Base-by-base conservation (phyloP, 495 filamentous ascomycete genomes). In the Xylaria venustula region DNA sequence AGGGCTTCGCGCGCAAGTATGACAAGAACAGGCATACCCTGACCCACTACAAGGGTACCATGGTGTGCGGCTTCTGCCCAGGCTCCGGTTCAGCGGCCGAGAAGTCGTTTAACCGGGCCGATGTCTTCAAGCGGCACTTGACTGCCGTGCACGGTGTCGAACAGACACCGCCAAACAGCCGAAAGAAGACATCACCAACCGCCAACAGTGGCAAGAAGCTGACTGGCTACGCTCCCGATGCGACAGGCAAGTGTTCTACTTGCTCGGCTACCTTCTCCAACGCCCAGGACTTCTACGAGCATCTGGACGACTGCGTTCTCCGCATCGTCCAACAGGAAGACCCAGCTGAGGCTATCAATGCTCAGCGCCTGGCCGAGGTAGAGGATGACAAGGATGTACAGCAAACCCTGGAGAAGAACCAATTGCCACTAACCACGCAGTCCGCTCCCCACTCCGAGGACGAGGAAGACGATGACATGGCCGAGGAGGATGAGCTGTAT, bases 11-110 rank as follows among this genome's bases (percentile, higher is more conserved):
- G 4, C 81, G 94, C 41, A 99, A 98, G 68, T 99, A 99, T 68
- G 94, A 99, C 75, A 98, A 97, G 78, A 98, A 98, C 72, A 80
- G 94, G n/a, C 94, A 99, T 70, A 97, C 93, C 0, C 72, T 99
- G 64, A 99, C 95, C 23, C 94, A 99, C 65, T 99, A 99, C 81
- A 98, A 98, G 74, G 95, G 95, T 5, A 98, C 92, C 6, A 98
- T 99, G 95, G 91, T 98, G 14, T 99, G 94, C 72, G 93, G 93
- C 11, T 98, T 99, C 75, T 99, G 94, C 63, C 91, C 94, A 2
- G 92, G 93, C 2, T 89, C 90, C 19, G 95, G 95, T 11, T 95
- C 92, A 0, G 83, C 92, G 1, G 90, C 90, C 2, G 94, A 98
- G 73, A 99, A 99, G 81, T 95, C 91, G 57, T 99, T 99, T 78